phyloP scores from a whole-genome alignment of 352 stramenopile genomes.

The Pythium graminicola region DNA sequence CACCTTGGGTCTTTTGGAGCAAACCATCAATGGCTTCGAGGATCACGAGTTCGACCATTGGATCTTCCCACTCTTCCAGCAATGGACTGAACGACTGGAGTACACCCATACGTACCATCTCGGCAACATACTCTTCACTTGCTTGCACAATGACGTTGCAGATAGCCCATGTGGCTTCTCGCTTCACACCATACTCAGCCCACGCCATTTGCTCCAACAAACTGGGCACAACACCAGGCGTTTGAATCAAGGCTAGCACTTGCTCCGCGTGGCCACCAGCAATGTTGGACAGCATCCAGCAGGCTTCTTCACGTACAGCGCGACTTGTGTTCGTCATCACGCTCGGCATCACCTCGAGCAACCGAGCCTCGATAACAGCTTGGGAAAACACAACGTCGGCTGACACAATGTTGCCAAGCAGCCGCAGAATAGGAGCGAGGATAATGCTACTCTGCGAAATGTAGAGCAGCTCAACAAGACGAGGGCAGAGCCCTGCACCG shows the following conservation, averaged over 20 bases:
- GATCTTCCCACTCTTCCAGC: constrained; percentile 80
- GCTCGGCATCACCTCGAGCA: constrained; percentile 75
- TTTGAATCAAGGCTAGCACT: constrained; percentile 67
- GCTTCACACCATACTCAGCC: constrained; percentile 80
- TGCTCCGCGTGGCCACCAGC: constrained; percentile 66
- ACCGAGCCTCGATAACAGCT: constrained; percentile 66
- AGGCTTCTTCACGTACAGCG: constrained; percentile 74
- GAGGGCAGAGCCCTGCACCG: constrained; percentile 48
- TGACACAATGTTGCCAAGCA: constrained; percentile 81
- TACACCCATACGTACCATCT: constrained; percentile 68
- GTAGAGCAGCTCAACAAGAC: constrained; percentile 75
- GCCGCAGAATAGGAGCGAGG: constrained; percentile 60
- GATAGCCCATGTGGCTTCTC: constrained; percentile 79
- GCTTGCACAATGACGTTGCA: constrained; percentile 82
- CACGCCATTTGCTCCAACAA: constrained; percentile 83
- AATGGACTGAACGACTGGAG: constrained; percentile 66
- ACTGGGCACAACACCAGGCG: constrained; percentile 49
- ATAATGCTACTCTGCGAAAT: constrained; percentile 83
- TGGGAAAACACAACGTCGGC: constrained; percentile 69
- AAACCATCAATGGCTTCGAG: constrained; percentile 72
- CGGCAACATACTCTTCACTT: constrained; percentile 43
- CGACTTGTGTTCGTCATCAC: constrained; percentile 79
- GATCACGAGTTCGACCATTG: constrained; percentile 81
- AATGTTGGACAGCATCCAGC: constrained; percentile 86
- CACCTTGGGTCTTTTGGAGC: constrained; percentile 52